A percentile compares a stretch with the other conserved stretches of the same genome.
Evolutionary conservation across 2,329 filamentous ascomycete genomes (phyloP).

Genomic region (Arthrobotrys pseudoclavata): DNA sequence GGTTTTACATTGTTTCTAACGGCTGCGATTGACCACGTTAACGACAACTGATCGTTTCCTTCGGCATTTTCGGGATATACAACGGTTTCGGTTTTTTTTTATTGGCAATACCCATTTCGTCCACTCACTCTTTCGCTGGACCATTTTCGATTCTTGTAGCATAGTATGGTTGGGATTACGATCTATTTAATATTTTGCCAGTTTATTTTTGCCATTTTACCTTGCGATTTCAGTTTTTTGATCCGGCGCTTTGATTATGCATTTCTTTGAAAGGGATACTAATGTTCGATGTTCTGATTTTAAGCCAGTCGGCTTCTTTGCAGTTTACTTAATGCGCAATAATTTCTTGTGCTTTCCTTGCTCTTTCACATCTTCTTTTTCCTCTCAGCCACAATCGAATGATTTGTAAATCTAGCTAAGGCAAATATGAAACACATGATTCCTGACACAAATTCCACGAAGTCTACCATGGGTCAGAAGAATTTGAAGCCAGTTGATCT

Average conservation of each 20-base stretch:
- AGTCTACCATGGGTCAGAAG: not conserved
- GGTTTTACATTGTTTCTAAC: slow-evolving; percentile 27
- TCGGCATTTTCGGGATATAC: slow-evolving; percentile 37
- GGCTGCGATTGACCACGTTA: slow-evolving; percentile 37
- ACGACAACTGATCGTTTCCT: slow-evolving; percentile 39
- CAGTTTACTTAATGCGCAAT: not conserved
- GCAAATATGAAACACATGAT: slow-evolving; percentile 6
- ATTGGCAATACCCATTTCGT: slow-evolving; percentile 17
- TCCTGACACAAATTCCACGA: not conserved
- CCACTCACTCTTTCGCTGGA: not conserved
- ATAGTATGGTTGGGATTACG: slow-evolving; percentile 20
- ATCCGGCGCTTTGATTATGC: not conserved
- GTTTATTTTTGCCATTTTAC: not conserved
- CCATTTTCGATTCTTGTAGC: slow-evolving; percentile 49
- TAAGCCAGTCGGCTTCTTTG: not conserved
- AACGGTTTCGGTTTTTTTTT: not conserved
- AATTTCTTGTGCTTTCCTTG: slow-evolving; percentile 2
- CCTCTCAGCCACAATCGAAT: not conserved
- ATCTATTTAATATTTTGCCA: slow-evolving; percentile 22
- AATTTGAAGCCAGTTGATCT: too few species aligned
- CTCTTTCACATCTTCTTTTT: not conserved
- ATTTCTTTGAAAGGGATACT: not conserved
- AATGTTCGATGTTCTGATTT: not conserved
- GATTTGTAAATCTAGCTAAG: not conserved
- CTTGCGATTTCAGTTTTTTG: not conserved